Base-by-base conservation (phyloP, 805 yeast genomes). In the Hagleromyces aurorensis region DNA sequence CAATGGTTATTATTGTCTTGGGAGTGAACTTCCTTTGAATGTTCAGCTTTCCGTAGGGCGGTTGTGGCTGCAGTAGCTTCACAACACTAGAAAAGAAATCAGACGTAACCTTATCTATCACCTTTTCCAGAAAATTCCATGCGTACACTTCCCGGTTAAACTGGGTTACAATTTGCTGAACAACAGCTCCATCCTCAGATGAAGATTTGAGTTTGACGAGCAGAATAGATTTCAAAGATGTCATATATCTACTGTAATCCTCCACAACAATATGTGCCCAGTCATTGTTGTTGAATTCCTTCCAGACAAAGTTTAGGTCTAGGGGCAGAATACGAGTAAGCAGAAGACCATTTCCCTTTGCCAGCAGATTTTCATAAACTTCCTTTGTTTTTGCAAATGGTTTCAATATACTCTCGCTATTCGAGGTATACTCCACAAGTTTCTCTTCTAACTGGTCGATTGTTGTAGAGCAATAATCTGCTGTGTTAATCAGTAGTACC, bases 401-500 rank as follows among this genome's bases (percentile, higher is more conserved):
- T 10, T 61, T 48, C 10, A 60, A 52, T n/a, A 75, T 48, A 34
- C 60, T 62, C 13, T 56, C 60, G 8, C 62, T 40, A 52, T 64
- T 44, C 56, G 59, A 50, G 19, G 69, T 57, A 54, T 67, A 44
- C 25, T 62, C 62, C 49, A 52, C 35, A 10, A 74, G 55, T 43
- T 72, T 72, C 15, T 78, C 81, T 43, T 77, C 85, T 25, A 91
- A 59, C 50, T 91, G 96, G 8, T 67, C 68, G 2, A 78, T 72
- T 3, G 95, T 91, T 7, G 73, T 65, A 11, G 83, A 71, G 36
- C 94, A 78, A 52, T 87, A 91, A 50, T 89, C 95, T 1, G 94
- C 85, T 0, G 98, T 89, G 43, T 85, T 84, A 19, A 89, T 59
- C 7, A 86, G 69, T 49, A 84, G 61, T 16, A 91, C 77, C 2